Evolutionary conservation across 768 basidiomycete species (phyloP).

Genomic region (Brasilioporus rufonigricans): DNA sequence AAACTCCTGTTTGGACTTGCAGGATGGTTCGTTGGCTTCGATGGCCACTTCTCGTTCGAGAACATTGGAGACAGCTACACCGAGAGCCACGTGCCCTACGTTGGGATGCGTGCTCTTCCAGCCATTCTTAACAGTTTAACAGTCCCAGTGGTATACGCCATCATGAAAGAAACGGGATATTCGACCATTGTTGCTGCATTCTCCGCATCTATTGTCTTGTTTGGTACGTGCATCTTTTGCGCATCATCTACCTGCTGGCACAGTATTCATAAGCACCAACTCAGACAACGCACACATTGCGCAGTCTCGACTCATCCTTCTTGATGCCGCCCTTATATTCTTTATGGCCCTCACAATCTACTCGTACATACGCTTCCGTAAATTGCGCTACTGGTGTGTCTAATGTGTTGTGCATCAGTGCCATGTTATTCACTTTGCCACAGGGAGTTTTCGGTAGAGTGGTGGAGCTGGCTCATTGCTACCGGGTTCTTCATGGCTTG

Average conservation of each 20-base stretch:
- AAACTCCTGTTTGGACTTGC: conserved; percentile 93
- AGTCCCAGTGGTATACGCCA: conserved; percentile 86
- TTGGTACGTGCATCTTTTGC: conserved; percentile 57
- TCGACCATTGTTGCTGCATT: conserved; percentile 89
- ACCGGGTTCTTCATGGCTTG: conserved; percentile 95
- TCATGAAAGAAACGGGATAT: conserved; percentile 98
- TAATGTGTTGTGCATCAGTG: not conserved
- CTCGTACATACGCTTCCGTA: conserved; percentile 90
- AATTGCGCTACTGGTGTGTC: conserved; percentile 81
- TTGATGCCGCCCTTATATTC: conserved; percentile 92
- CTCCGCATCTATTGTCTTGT: conserved; percentile 79
- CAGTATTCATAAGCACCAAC: conserved; percentile 6
- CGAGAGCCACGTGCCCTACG: conserved; percentile 82
- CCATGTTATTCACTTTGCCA: conserved; percentile 1
- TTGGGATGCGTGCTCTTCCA: conserved; percentile 90
- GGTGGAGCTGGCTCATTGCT: conserved; percentile 93
- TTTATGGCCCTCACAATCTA: conserved; percentile 95
- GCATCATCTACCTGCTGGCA: not conserved
- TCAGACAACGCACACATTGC: conserved; percentile 94
- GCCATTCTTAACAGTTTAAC: conserved; percentile 91
- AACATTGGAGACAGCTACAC: conserved; percentile 94
- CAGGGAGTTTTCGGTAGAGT: conserved; percentile 84
- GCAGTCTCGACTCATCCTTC: conserved; percentile 93
- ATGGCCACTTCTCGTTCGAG: conserved; percentile 92
- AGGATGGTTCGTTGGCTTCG: conserved; percentile 96